These are phyloP conservation scores for Claviceps quebecensis DNA, from an alignment of 2,329 filamentous ascomycete species.

Conservation along the genomic window DNA sequence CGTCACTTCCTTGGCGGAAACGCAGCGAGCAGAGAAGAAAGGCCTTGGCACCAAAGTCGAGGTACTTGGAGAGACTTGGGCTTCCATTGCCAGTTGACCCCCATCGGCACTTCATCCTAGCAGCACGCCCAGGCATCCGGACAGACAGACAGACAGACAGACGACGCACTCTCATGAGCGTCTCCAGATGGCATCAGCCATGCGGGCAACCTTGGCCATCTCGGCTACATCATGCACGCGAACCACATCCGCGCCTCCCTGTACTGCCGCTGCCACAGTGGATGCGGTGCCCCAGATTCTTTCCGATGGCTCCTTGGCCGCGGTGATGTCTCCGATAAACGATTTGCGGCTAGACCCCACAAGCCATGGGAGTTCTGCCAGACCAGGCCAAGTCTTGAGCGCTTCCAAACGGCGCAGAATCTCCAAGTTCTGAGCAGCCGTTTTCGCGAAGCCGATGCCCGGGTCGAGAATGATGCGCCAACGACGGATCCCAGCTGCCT, in stretches of 20 bases:
- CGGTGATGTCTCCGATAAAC: conserved; percentile 75
- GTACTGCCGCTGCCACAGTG: conserved; percentile 71
- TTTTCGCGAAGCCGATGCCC: conserved; percentile 89
- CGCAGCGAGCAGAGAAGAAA: not conserved
- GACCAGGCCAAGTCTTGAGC: conserved; percentile 48
- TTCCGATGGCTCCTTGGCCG: conserved; percentile 54
- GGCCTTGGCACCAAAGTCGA: conserved; percentile 1
- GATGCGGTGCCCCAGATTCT: conserved; percentile 78
- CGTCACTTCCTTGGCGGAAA: conserved; percentile 4
- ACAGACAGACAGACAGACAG: not conserved
- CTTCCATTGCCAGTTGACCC: not conserved
- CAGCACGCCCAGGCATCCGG: not conserved
- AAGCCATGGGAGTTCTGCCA: conserved; percentile 70
- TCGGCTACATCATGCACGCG: conserved; percentile 81
- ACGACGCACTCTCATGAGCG: not conserved
- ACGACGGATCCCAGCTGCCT: conserved; percentile 67
- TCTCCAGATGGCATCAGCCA: conserved; percentile 89
- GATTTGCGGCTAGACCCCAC: conserved; percentile 79
- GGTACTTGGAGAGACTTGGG: conserved; percentile 5
- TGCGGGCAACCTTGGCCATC: conserved; percentile 72
- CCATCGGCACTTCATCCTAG: not conserved
- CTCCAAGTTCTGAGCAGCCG: conserved; percentile 63
- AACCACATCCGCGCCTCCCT: conserved; percentile 81
- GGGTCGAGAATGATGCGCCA: conserved; percentile 96
- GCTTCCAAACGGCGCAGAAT: conserved; percentile 54